These are phyloP conservation scores for Solanum ossicruentum DNA, from an alignment of 257 asterid species.

Conservation along the genomic window DNA sequence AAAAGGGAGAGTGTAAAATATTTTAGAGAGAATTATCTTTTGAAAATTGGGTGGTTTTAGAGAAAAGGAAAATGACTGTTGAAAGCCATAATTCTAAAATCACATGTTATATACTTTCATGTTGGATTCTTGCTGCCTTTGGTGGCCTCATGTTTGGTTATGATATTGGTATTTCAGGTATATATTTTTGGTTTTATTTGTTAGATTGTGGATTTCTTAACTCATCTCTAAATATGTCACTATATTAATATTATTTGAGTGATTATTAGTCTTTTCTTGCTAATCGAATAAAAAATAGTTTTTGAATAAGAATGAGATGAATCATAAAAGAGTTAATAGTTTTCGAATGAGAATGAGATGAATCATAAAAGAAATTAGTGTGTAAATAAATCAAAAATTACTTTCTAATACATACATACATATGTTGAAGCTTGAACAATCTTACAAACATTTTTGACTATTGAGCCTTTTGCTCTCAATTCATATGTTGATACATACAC, in stretches of 20 bases:
- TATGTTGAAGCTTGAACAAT: background rate
- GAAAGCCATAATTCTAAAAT: background rate
- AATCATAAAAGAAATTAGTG: background rate
- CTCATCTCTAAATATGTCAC: background rate
- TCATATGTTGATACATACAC: too few species aligned
- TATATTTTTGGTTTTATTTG: background rate
- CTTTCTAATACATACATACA: background rate
- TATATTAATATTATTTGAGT: background rate
- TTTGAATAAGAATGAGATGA: background rate
- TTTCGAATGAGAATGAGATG: background rate
- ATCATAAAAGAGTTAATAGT: background rate
- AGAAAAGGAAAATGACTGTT: background rate
- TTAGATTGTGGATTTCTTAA: background rate
- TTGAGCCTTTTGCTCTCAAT: too few species aligned
- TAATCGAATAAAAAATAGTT: background rate
- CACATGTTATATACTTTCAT: background rate
- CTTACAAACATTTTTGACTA: background rate
- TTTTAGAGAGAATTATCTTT: background rate
- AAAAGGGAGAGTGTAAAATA: background rate
- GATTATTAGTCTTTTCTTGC: background rate
- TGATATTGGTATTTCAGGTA: background rate
- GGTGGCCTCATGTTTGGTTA: background rate
- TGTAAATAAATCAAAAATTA: background rate
- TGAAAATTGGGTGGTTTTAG: background rate
- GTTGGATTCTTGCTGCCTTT: background rate